Conservation (phyloP, 495 filamentous ascomycete species). For the Aspergillus bridgeri region DNA sequence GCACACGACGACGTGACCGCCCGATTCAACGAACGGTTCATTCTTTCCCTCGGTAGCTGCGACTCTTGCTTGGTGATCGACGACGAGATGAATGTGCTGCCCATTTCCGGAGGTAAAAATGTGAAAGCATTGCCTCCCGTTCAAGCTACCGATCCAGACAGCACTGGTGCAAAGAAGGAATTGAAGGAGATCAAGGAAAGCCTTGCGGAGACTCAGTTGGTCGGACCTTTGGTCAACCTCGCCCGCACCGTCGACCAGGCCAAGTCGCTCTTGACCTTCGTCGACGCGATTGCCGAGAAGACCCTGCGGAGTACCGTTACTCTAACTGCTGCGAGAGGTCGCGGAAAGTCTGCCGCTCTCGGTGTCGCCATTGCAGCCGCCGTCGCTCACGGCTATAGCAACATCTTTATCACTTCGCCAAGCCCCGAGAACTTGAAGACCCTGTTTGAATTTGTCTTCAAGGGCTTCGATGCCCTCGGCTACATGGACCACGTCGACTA, state of each 20-base stretch:
- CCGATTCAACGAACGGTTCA: conserved; percentile 96
- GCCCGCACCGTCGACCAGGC: conserved; percentile 93
- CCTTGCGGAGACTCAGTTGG: conserved; percentile 76
- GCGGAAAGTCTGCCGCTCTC: conserved; percentile 94
- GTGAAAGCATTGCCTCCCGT: conserved; percentile 78
- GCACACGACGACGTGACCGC: conserved; percentile 94
- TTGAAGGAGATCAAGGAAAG: conserved; percentile 84
- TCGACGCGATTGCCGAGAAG: conserved; percentile 95
- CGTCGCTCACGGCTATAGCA: conserved; percentile 93
- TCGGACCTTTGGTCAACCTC: conserved; percentile 77
- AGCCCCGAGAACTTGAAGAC: conserved; percentile 99
- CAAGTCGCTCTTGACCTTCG: conserved; percentile 89
- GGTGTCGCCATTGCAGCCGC: conserved; percentile 93
- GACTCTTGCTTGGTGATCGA: conserved; percentile 94
- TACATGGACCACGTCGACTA: conserved; percentile 96
- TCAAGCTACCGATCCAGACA: conserved; percentile 61
- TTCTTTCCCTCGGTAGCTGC: conserved; percentile 91
- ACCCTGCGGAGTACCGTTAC: conserved; percentile 90
- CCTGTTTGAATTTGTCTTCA: conserved; percentile 97
- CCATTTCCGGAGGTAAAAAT: conserved; percentile 91
- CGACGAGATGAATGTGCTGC: conserved; percentile 95
- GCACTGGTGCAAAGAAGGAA: conserved; percentile 66
- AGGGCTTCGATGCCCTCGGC: conserved; percentile 90
- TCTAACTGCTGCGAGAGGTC: conserved; percentile 88
- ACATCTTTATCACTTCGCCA: conserved; percentile 98